Evolutionary conservation across 1,139 yeast species (phyloP), one percentile per base, ranked within the genome.

Genomic region (Suhomyces panamericanus): DNA sequence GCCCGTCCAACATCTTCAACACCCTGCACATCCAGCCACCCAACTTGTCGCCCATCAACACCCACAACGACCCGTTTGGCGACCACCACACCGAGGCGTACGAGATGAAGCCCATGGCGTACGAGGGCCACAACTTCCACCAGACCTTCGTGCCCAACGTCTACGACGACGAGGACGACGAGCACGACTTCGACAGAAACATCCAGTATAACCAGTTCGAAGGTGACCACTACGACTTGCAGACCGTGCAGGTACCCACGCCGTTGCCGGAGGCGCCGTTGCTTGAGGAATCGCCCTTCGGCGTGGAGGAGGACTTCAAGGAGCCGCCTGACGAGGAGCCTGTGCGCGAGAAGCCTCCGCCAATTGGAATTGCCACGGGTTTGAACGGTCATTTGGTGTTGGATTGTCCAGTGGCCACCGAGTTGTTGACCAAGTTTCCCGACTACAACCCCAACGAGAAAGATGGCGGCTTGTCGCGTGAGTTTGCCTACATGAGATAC

Each of bases 321-420:
- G 62, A 56, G 33, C 68, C 65, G 33, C 72, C 60, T 35, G 70
- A 67, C 27, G 66, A 69, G 32, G 67, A 66, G 14, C 63, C 63
- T 10, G 51, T 59, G 14, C 54, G 74, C 28, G 66, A 68, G 15
- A 69, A 67, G 49, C 46, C 48, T 12, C 72, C 73, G 14, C 68
- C 64, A 32, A 64, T 67, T 32, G 72, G 75, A 11, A 56, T 68
- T 17, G 76, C 75, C 7, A 54, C 68, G 4, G 77, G 77, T 31
- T 63, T 69, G 47, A 71, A 73, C 49, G 79, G 79, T 32, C 76
- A 74, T 56, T 74, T 74, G 63, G 78, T 74, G 8, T 63, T 74
- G 49, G 79, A 74, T 56, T 74, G 79, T 62, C 79, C 79, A 6
- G 77, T 74, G 14, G 79, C 79, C 4, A 69, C 75, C 17, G 78